Base-by-base conservation (phyloP, 805 yeast genomes). In the Yamadazyma endophytica region DNA sequence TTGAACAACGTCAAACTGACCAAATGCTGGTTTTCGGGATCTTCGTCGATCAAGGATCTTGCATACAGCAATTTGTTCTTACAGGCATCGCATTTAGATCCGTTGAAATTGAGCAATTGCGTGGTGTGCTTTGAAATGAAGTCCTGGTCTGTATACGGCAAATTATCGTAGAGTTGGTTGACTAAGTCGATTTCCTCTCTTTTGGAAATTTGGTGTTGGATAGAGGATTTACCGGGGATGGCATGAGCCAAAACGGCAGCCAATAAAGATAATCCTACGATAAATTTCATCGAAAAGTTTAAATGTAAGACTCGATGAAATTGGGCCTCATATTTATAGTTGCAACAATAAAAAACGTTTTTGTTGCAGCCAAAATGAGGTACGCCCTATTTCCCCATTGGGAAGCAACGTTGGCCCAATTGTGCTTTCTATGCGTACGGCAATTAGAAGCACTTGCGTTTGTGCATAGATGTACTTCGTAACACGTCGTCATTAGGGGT, bases 21-120 rank as follows among this genome's bases (percentile, higher is more conserved):
- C 42, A 64, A 52, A 42, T 62, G 65, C 19, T 51, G 47, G 28
- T 60, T 49, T 5, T 53, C 54, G 3, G 68, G 65, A 18, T 52
- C 38, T 14, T 48, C 38, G 6, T 50, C 42, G 14, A 60, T 23
- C 29, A 61, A 47, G 5, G 31, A 23, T 29, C 50, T 44, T 17
- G 60, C 61, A 36, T 49, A 61, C 31, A 39, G 50, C 30, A 63
- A 42, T 39, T 49, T 58, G 46, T 58, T 34, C 42, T 64, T 64
- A 44, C 69, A 63, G 21, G 49, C 36, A 29, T 54, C 56, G 37
- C 69, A 63, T 28, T 40, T 41, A 13, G 64, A 42, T 11, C 65
- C 65, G 33, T 58, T 56, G 44, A 40, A 52, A 13, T 33, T 35
- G 17, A 47, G 46, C 46, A 63, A 56, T 25, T 51, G 40, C 17